Evolutionary conservation across 2,329 filamentous ascomycete species (phyloP).

Genomic region (Xylaria sp.): DNA sequence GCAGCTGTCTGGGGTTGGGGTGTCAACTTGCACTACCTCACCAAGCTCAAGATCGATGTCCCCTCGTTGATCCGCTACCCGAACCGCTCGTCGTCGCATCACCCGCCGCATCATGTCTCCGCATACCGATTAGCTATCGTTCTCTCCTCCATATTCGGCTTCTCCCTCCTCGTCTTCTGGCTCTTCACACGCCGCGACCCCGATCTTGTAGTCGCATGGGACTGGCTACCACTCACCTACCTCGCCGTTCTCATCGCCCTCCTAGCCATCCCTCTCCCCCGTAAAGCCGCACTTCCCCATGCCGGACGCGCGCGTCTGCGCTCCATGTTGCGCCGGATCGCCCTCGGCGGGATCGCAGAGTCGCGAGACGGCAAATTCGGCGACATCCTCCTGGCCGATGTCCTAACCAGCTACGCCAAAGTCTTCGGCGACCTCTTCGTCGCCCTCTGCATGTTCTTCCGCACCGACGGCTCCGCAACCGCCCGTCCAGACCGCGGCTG

Average conservation of each 20-base stretch:
- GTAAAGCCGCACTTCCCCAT: conserved; percentile 56
- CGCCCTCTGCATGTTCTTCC: conserved; percentile 85
- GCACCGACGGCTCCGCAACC: conserved; percentile 64
- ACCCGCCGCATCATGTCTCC: conserved; percentile 71
- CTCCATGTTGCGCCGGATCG: conserved; percentile 68
- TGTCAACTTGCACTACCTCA: conserved; percentile 82
- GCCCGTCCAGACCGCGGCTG: conserved; percentile 75
- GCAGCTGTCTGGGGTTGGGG: conserved; percentile 93
- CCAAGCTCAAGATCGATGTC: conserved; percentile 76
- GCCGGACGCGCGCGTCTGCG: conserved; percentile 72
- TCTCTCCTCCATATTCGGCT: conserved; percentile 63
- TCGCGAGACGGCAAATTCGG: conserved; percentile 88
- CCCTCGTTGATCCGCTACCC: conserved; percentile 84
- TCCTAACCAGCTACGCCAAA: conserved; percentile 89
- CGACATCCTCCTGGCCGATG: conserved; percentile 89
- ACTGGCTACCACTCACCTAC: conserved; percentile 81
- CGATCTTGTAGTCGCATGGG: conserved; percentile 66
- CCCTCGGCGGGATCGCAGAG: conserved; percentile 80
- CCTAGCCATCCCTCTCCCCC: conserved; percentile 64
- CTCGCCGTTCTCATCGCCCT: conserved; percentile 66
- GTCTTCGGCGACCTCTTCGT: conserved; percentile 87
- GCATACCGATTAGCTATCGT: conserved; percentile 80
- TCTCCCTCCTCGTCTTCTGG: conserved; percentile 82
- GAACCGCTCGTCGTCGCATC: conserved; percentile 61
- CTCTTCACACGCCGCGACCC: conserved; percentile 65